Percentiles rank a stretch among this genome's conserved stretches.
Evolutionary conservation across 257 asterid species (phyloP).

Genomic region (Dorcoceras hygrometricum): DNA sequence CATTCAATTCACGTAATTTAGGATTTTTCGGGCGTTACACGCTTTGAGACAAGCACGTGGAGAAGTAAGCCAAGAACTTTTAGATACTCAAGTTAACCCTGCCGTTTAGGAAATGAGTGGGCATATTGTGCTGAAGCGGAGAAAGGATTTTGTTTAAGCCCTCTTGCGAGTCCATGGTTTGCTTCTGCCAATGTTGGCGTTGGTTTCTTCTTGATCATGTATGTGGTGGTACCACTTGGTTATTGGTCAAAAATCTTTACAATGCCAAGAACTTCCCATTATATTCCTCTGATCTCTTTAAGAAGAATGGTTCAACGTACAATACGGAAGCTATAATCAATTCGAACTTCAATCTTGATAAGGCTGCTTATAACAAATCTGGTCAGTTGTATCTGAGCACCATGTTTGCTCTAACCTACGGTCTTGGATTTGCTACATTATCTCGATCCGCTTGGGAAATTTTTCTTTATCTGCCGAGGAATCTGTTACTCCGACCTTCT

Average conservation of each 20-base stretch:
- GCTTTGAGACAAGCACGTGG: constrained; percentile 70
- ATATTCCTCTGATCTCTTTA: constrained; percentile 32
- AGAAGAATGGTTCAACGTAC: constrained; percentile 27
- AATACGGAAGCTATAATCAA: constrained; percentile 25
- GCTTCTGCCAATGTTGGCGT: constrained; percentile 40
- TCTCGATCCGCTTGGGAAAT: no score
- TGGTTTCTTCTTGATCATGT: constrained; percentile 37
- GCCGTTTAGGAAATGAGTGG: constrained; percentile 85
- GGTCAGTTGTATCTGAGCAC: constrained; percentile 42
- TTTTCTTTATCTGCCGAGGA: no score
- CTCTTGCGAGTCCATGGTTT: constrained; percentile 57
- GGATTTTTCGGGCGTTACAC: no score
- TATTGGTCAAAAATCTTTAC: constrained; percentile 49
- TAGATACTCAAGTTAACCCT: constrained; percentile 71
- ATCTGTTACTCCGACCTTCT: no score
- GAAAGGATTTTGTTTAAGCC: constrained; percentile 51
- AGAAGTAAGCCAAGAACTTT: constrained; percentile 49
- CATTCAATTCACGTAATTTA: no score
- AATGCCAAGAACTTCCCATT: constrained; percentile 49
- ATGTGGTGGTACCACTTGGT: constrained; percentile 32
- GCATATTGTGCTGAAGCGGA: constrained; percentile 65
- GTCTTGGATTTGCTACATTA: constrained; percentile 47
- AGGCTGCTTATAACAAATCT: constrained; percentile 28
- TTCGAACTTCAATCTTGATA: constrained; percentile 39
- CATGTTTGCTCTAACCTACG: constrained; percentile 44